phyloP scores from a whole-genome alignment of 805 yeast species.

The Starmerella scarabaei region DNA sequence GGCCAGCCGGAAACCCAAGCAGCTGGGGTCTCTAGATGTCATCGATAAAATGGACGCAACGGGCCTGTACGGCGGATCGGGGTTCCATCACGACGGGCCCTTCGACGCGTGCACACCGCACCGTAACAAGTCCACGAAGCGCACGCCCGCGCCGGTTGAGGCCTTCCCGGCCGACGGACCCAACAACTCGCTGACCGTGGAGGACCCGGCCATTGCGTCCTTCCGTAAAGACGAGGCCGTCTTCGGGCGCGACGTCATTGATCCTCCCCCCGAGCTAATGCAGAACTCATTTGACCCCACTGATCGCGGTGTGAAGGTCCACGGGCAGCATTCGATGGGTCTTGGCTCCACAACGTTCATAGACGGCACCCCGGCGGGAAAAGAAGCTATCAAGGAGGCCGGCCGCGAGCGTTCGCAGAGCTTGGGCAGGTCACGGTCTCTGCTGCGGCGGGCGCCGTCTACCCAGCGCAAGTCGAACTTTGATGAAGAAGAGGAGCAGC shows the following conservation, averaged over 20 bases:
- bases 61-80: slow-evolving; percentile 80
- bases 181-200: slow-evolving; percentile 67
- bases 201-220: slow-evolving; percentile 33
- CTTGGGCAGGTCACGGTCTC: slow-evolving; percentile 70
- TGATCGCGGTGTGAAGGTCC: slow-evolving; percentile 55
- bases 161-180: slow-evolving; percentile 97
- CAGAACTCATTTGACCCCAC: slow-evolving; percentile 51
- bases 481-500: slow-evolving; percentile 6
- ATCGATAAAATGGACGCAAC: slow-evolving; percentile 94
- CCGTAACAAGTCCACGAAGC: slow-evolving; percentile 42
- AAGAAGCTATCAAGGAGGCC: slow-evolving; percentile 30
- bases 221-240: slow-evolving; percentile 50
- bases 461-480: background rate
- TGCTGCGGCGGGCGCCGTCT: slow-evolving; percentile 25
- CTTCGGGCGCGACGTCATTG: slow-evolving; percentile 43
- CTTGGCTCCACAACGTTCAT: slow-evolving; percentile 83
- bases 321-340: slow-evolving; percentile 78
- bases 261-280: slow-evolving; percentile 10
- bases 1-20: slow-evolving; percentile 25
- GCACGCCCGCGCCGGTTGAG: slow-evolving; percentile 48
- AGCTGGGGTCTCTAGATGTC: slow-evolving; percentile 63
- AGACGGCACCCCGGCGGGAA: slow-evolving; percentile 89
- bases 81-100: slow-evolving; percentile 98
- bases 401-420: slow-evolving; percentile 31
- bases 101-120: slow-evolving; percentile 98